These are phyloP conservation scores for Penium margaritaceum DNA, from an alignment of 139 green algal species.

Conservation along the genomic window DNA sequence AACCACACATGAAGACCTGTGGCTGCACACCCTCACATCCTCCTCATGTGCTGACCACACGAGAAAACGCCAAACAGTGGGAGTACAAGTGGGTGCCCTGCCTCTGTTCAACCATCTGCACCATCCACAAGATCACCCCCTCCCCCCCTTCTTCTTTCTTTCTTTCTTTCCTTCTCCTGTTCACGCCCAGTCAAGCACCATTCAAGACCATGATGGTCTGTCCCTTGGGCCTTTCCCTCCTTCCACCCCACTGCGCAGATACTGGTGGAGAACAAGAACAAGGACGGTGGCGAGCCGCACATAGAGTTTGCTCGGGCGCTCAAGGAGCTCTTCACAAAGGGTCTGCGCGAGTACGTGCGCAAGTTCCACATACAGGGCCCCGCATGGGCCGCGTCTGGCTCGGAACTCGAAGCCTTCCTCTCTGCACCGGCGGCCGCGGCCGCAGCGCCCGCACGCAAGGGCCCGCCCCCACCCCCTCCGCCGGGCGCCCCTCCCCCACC, in stretches of 20 bases:
- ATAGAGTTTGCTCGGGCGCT: constrained; percentile 68
- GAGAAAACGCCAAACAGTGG: too few relatives aligned
- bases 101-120: too few relatives aligned
- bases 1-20: too few relatives aligned
- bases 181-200: too few relatives aligned
- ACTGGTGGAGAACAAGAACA: constrained; percentile 62
- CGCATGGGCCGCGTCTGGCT: constrained; percentile 59
- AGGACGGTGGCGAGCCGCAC: constrained; percentile 47
- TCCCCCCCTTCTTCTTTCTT: background rate
- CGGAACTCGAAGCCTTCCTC: constrained; percentile 48
- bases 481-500: constrained; percentile 50
- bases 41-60: too few relatives aligned
- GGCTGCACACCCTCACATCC: too few relatives aligned
- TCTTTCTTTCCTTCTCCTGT: background rate
- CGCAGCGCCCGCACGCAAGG: background rate
- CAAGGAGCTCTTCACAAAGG: constrained; percentile 58
- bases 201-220: too few relatives aligned
- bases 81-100: too few relatives aligned
- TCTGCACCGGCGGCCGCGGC: constrained; percentile 4
- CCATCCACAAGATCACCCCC: too few relatives aligned
- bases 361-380: constrained; percentile 57
- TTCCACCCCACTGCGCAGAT: constrained; percentile 41
- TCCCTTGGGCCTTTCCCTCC: too few relatives aligned
- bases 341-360: constrained; percentile 58
- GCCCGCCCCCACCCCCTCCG: constrained; percentile 43